Evolutionary conservation across 108 stramenopile species (phyloP).

Genomic region (Schizochytrium sp.): DNA sequence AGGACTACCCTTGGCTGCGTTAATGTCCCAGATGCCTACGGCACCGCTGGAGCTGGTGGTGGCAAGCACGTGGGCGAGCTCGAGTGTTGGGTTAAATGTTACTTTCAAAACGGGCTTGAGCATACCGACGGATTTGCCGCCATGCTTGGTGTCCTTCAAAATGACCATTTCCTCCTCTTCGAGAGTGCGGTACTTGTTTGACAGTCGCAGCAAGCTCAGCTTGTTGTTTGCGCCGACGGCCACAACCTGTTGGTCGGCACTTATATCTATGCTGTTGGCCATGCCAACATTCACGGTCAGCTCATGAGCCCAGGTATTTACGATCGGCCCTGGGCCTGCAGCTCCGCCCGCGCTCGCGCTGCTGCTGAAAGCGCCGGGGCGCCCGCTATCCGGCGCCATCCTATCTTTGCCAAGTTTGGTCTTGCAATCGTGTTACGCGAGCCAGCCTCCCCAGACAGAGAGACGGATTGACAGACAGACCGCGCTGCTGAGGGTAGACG

Average conservation of each 20-base stretch:
- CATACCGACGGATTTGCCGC: neutral
- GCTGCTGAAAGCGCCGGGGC: too few species aligned
- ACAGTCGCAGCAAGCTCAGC: neutral
- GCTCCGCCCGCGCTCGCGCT: too few species aligned
- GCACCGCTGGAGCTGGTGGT: neutral
- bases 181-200: neutral
- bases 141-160: neutral
- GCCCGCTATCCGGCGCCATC: too few species aligned
- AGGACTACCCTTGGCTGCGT: neutral
- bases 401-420: too few species aligned
- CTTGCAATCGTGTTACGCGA: too few species aligned
- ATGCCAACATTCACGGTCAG: neutral
- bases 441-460: too few species aligned
- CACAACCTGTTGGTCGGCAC: neutral
- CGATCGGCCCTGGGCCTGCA: too few species aligned
- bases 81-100: neutral
- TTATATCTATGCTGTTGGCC: neutral
- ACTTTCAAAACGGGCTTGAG: neutral
- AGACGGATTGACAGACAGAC: too few species aligned
- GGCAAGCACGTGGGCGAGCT: neutral
- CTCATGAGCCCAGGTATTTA: neutral
- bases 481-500: too few species aligned
- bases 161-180: neutral
- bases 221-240: neutral
- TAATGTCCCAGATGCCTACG: neutral